phyloP scores from a whole-genome alignment of 2,329 filamentous ascomycete genomes.

The Cladosporium sp. region DNA sequence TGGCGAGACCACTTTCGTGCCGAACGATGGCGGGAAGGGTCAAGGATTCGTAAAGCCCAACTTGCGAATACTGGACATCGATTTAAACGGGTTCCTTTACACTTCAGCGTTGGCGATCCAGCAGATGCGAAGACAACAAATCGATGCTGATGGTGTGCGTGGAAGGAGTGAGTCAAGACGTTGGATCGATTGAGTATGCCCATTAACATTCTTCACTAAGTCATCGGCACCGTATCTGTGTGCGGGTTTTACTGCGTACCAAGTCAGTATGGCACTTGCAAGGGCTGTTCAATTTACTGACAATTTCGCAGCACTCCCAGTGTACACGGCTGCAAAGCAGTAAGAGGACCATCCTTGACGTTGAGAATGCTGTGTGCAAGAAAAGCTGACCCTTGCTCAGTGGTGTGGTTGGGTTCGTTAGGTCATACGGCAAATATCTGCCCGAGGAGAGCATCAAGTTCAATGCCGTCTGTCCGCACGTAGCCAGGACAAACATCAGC shows the following conservation, averaged over 20 bases:
- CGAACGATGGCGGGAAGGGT: constrained; percentile 25
- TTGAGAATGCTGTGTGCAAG: neutral
- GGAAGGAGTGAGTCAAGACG: constrained; percentile 41
- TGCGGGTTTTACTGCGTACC: constrained; percentile 47
- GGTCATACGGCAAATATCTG: constrained; percentile 45
- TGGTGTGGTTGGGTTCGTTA: constrained; percentile 41
- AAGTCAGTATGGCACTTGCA: constrained; percentile 25
- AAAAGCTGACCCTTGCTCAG: constrained; percentile 19
- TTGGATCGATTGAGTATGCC: too few species aligned
- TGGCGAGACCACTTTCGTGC: constrained; percentile 42
- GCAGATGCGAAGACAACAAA: constrained; percentile 45
- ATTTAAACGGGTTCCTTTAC: constrained; percentile 46
- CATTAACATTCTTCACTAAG: neutral
- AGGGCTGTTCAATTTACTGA: neutral
- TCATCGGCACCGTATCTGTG: constrained; percentile 37
- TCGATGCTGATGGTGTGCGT: constrained; percentile 35
- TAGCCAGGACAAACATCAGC: constrained; percentile 44
- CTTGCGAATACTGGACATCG: constrained; percentile 41
- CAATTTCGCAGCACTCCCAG: constrained; percentile 35
- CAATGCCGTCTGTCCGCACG: constrained; percentile 46
- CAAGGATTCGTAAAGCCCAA: constrained; percentile 42
- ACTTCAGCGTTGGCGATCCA: constrained; percentile 45
- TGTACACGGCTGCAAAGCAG: constrained; percentile 48
- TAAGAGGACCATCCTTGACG: constrained; percentile 18
- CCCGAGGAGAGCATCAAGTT: constrained; percentile 43